A percentile compares a stretch with the other conserved stretches of the same genome.
Evolutionary conservation across 257 asterid genomes (phyloP).

Genomic region (Capsicum pubescens): DNA sequence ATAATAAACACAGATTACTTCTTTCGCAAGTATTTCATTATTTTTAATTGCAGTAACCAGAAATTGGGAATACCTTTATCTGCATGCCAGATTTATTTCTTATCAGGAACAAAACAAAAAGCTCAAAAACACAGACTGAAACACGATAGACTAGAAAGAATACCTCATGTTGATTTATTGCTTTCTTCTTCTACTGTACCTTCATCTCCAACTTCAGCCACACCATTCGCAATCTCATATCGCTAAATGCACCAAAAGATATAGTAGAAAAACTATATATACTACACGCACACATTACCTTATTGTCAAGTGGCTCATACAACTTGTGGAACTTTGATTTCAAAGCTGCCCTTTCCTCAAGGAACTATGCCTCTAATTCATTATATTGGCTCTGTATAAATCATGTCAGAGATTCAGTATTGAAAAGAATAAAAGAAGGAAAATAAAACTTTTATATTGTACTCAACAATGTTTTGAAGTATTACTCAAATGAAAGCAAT

Average conservation of each 20-base stretch:
- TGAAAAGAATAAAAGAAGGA: not conserved
- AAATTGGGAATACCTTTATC: constrained; percentile 86
- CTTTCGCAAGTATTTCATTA: constrained; percentile 72
- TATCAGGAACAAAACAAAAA: not conserved
- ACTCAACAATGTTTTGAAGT: not conserved
- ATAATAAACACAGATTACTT: constrained; percentile 46
- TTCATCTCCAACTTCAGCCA: constrained; percentile 49
- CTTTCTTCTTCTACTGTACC: constrained; percentile 31
- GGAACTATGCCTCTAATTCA: constrained; percentile 61
- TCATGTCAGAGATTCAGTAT: not conserved
- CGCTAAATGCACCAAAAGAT: constrained; percentile 43
- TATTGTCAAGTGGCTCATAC: constrained; percentile 60
- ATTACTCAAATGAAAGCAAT: not conserved
- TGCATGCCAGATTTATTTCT: constrained; percentile 27
- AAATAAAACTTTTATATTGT: not conserved
- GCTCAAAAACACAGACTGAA: not conserved
- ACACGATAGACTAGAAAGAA: constrained; percentile 23
- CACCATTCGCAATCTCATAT: constrained; percentile 63
- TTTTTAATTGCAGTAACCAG: constrained; percentile 86
- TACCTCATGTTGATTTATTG: constrained; percentile 34
- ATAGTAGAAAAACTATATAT: not conserved
- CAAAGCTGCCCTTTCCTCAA: constrained; percentile 66
- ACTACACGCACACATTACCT: constrained; percentile 41
- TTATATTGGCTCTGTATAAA: constrained; percentile 56
- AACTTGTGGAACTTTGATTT: constrained; percentile 72